Evolutionary conservation across 495 filamentous ascomycete species (phyloP).

Genomic region (Friedmanniomyces endolithicus): DNA sequence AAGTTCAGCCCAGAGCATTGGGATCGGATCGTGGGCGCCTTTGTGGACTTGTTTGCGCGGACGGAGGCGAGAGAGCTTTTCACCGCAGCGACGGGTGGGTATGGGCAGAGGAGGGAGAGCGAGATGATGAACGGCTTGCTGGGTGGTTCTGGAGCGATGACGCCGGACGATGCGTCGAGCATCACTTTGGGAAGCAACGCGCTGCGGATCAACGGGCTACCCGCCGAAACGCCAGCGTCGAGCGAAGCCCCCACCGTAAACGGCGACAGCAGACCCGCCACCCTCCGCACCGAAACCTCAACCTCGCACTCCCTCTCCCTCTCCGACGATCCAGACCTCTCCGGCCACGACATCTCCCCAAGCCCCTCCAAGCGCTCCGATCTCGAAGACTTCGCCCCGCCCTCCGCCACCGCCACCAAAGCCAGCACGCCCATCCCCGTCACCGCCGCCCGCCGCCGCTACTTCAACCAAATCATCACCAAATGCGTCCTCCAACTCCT

Average conservation of each 20-base stretch:
- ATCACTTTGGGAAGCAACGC: constrained; percentile 21
- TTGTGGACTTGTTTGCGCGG: constrained; percentile 86
- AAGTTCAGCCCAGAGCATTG: constrained; percentile 83
- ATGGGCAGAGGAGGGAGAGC: constrained; percentile 3
- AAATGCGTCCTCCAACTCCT: constrained; percentile 93
- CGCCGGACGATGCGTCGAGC: neutral
- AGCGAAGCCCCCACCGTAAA: constrained; percentile 5
- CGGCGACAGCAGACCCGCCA: constrained; percentile 1
- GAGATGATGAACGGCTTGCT: constrained; percentile 1
- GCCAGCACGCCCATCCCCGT: constrained; percentile 84
- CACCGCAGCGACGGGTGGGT: constrained; percentile 55
- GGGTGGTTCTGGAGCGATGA: neutral
- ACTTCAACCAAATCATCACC: constrained; percentile 99
- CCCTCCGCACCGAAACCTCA: neutral
- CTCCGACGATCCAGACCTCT: neutral
- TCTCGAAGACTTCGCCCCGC: constrained; percentile 70
- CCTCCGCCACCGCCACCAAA: constrained; percentile 40
- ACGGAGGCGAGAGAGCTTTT: constrained; percentile 93
- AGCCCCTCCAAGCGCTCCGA: constrained; percentile 12
- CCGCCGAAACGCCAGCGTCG: constrained; percentile 7
- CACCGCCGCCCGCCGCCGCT: constrained; percentile 81
- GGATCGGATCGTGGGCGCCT: constrained; percentile 84
- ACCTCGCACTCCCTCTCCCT: constrained; percentile 7
- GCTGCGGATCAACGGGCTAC: constrained; percentile 31
- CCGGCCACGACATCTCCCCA: constrained; percentile 18